These are phyloP conservation scores for Penicillium sp. DNA, from an alignment of 2,329 filamentous ascomycete species.

Conservation along the genomic window DNA sequence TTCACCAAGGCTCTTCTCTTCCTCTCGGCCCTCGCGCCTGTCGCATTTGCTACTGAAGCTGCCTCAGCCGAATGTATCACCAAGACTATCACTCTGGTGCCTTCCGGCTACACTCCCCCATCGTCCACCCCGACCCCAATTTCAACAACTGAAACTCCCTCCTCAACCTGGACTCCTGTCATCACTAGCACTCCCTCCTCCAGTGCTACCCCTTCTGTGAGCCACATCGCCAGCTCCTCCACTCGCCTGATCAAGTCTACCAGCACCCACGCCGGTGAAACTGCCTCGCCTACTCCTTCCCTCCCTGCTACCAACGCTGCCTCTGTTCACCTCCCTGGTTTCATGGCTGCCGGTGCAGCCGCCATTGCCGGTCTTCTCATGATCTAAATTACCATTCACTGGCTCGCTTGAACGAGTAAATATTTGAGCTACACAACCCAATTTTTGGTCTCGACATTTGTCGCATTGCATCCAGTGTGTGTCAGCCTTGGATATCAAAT, in stretches of 20 bases:
- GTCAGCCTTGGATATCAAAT: neutral
- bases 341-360: slow-evolving; percentile 30
- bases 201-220: slow-evolving; percentile 13
- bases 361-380: slow-evolving; percentile 35
- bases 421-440: neutral
- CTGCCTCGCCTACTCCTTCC: neutral
- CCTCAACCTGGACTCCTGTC: slow-evolving; percentile 12
- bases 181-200: slow-evolving; percentile 14
- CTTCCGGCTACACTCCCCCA: slow-evolving; percentile 20
- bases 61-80: slow-evolving; percentile 20
- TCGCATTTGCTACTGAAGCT: slow-evolving; percentile 29
- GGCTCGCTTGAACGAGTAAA: neutral
- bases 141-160: neutral
- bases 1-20: slow-evolving; percentile 35
- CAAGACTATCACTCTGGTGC: slow-evolving; percentile 29
- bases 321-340: slow-evolving; percentile 26
- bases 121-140: slow-evolving; percentile 23
- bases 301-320: slow-evolving; percentile 21
- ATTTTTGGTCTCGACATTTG: slow-evolving; percentile 6
- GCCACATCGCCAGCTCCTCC: slow-evolving; percentile 16
- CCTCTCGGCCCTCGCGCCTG: slow-evolving; percentile 28
- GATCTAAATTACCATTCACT: slow-evolving; percentile 23
- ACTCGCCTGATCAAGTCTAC: slow-evolving; percentile 21
- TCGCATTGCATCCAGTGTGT: neutral
- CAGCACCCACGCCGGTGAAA: neutral